Evolutionary conservation across 371 early-diverging fungal genomes (phyloP).

Genomic region (Choanephora cucurbitarum): DNA sequence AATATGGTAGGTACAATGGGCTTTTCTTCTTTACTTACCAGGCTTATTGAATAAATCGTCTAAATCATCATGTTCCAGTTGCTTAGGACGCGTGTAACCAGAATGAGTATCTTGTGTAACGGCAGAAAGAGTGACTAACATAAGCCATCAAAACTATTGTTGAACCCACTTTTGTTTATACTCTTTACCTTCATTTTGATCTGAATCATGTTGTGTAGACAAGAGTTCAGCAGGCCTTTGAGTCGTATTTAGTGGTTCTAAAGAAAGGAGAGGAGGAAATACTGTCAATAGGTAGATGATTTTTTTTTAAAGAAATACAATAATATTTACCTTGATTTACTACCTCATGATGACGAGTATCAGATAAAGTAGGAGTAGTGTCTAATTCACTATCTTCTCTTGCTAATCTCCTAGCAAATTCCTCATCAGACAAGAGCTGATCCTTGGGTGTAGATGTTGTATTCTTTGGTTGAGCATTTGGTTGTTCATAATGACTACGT

Average conservation of each 20-base stretch:
- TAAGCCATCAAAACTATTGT: not conserved
- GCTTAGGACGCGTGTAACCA: slow-evolving; percentile 4
- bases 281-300: too few relatives aligned
- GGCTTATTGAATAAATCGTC: slow-evolving; percentile 30
- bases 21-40: slow-evolving; percentile 5
- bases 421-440: slow-evolving; percentile 35
- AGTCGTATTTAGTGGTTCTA: not conserved
- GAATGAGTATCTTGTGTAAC: slow-evolving; percentile 2
- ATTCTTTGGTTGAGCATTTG: not conserved
- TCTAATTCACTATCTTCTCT: slow-evolving; percentile 15
- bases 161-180: not conserved
- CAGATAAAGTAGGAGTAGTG: not conserved
- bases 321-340: not conserved
- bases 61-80: slow-evolving; percentile 21
- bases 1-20: too few relatives aligned
- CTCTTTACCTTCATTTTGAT: not conserved
- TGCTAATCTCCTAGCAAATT: slow-evolving; percentile 37
- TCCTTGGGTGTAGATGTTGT: slow-evolving; percentile 25
- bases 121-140: slow-evolving; percentile 15
- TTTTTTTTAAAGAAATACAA: too few relatives aligned
- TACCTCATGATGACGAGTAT: not conserved
- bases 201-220: not conserved
- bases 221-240: not conserved
- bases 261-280: too few relatives aligned
- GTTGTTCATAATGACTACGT: not conserved